A percentile compares a stretch with the other conserved stretches of the same genome.
Evolutionary conservation across 2,329 filamentous ascomycete genomes (phyloP).

Genomic region (Stenocarpella maydis): DNA sequence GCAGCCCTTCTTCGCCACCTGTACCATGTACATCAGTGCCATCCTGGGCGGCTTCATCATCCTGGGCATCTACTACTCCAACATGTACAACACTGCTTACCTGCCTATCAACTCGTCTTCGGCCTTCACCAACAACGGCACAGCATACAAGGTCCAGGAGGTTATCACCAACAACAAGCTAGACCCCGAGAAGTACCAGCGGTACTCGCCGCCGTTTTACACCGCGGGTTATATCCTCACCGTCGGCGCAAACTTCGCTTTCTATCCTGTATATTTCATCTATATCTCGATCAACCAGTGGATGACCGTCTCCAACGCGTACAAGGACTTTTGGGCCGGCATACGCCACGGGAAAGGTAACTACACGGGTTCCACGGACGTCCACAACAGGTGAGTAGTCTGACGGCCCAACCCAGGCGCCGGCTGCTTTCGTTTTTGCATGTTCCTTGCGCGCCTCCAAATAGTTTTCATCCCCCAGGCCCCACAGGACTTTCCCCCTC

Average conservation of each 20-base stretch:
- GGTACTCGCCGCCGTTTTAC: constrained; percentile 55
- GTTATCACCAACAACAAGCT: constrained; percentile 50
- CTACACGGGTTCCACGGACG: constrained; percentile 52
- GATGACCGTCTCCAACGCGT: constrained; percentile 48
- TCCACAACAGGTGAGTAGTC: constrained; percentile 45
- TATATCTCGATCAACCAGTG: constrained; percentile 53
- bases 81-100: constrained; percentile 54
- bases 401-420: not conserved
- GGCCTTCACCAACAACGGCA: constrained; percentile 55
- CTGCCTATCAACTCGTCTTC: constrained; percentile 57
- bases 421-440: not conserved
- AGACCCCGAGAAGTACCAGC: constrained; percentile 49
- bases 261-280: constrained; percentile 54
- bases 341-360: constrained; percentile 50
- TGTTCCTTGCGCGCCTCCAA: not conserved
- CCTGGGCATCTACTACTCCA: constrained; percentile 52
- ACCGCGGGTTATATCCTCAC: constrained; percentile 52
- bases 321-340: constrained; percentile 50
- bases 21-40: constrained; percentile 46
- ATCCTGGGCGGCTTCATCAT: constrained; percentile 50
- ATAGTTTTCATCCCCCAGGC: too few species aligned
- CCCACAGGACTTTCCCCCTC: not conserved
- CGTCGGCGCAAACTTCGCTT: constrained; percentile 53
- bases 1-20: constrained; percentile 52
- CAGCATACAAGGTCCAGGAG: constrained; percentile 50